Conservation (phyloP, 2,329 filamentous ascomycete species). For the Xylariomycetidae sp. region DNA sequence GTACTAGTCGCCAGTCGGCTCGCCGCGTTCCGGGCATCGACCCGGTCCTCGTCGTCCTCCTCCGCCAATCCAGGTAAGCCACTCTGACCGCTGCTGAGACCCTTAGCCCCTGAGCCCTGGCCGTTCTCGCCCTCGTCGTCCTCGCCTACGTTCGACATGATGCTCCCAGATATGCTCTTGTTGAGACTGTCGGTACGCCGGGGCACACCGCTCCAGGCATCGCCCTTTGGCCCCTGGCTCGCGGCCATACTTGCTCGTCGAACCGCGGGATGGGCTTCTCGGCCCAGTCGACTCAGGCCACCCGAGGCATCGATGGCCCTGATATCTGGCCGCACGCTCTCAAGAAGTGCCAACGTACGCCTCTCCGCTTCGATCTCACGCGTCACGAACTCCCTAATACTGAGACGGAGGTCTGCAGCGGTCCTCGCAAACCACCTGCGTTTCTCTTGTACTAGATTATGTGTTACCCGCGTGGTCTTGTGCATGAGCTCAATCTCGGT, state of each 20-base stretch:
- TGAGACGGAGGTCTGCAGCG: constrained; percentile 73
- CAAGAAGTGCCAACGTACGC: constrained; percentile 85
- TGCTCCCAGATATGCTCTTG: constrained; percentile 70
- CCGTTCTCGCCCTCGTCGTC: constrained; percentile 51
- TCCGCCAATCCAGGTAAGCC: constrained; percentile 60
- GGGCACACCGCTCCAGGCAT: constrained; percentile 94
- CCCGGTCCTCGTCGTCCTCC: constrained; percentile 86
- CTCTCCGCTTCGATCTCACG: constrained; percentile 95
- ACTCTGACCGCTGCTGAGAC: constrained; percentile 35
- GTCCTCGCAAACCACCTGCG: constrained; percentile 88
- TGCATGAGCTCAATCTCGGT: constrained; percentile 76
- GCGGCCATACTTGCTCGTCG: constrained; percentile 75
- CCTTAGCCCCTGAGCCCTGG: constrained; percentile 31
- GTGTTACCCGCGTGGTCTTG: constrained; percentile 85
- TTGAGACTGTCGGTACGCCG: constrained; percentile 73
- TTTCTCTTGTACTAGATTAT: constrained; percentile 83
- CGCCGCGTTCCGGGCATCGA: constrained; percentile 93
- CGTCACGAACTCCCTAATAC: constrained; percentile 86
- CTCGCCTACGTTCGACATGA: constrained; percentile 60
- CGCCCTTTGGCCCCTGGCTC: constrained; percentile 94
- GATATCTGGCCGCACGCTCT: constrained; percentile 88
- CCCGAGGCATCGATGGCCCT: constrained; percentile 88
- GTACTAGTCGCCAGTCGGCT: constrained; percentile 91
- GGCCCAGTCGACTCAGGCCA: constrained; percentile 81
- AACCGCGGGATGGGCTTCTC: constrained; percentile 74